These are phyloP conservation scores for Russula dissimulans DNA, from an alignment of 768 basidiomycete genomes.

Conservation along the genomic window DNA sequence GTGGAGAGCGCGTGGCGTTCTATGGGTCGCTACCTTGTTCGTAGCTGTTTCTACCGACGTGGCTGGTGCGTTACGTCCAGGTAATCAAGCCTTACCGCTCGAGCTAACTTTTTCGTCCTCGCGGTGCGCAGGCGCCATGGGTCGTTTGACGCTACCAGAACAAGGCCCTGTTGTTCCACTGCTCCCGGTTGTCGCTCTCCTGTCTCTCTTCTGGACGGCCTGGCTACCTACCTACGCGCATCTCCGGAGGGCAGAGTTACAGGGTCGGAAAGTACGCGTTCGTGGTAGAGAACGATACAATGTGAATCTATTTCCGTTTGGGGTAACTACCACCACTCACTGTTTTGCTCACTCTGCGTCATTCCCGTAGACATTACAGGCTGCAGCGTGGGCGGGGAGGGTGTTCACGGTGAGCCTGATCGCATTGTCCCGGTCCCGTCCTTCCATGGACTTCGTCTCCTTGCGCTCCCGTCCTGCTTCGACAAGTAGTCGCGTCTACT, in stretches of 20 bases:
- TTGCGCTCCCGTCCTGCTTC: conserved; percentile 31
- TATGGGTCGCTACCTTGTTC: conserved; percentile 50
- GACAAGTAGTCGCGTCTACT: conserved; percentile 36
- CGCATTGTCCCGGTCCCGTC: conserved; percentile 33
- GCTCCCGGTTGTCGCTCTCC: conserved; percentile 41
- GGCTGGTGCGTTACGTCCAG: conserved; percentile 33
- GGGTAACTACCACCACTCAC: neutral
- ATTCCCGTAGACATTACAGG: conserved; percentile 46
- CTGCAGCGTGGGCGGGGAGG: conserved; percentile 48
- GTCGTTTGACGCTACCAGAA: neutral
- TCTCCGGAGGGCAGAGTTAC: conserved; percentile 47
- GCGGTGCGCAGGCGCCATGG: conserved; percentile 3
- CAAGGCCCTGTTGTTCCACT: conserved; percentile 17
- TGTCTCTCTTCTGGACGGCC: conserved; percentile 67
- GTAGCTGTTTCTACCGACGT: conserved; percentile 35
- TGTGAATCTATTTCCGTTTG: conserved; percentile 31
- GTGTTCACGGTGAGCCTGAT: conserved; percentile 41
- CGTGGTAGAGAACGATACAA: conserved; percentile 55
- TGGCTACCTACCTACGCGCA: conserved; percentile 82
- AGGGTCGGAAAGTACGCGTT: conserved; percentile 64
- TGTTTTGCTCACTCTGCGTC: neutral
- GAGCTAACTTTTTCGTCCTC: neutral
- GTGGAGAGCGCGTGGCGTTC: conserved; percentile 61
- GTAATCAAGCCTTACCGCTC: neutral
- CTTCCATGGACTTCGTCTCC: conserved; percentile 33